Evolutionary conservation across 2,329 filamentous ascomycete species (phyloP).

Genomic region (Gyromitra esculenta): DNA sequence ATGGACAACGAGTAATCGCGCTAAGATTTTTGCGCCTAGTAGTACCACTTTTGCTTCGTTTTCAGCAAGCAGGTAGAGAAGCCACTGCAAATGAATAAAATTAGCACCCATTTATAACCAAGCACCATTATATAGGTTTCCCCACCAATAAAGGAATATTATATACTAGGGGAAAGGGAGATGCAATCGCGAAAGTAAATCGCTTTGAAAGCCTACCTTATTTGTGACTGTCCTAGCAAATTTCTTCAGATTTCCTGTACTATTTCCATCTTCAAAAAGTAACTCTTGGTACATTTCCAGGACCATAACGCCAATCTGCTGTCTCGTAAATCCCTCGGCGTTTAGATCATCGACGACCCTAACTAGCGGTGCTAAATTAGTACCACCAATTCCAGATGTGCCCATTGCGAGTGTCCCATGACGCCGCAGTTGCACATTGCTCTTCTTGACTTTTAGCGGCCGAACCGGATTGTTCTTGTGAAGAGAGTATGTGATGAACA

Average conservation of each 20-base stretch:
- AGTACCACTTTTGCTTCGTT: constrained; percentile 84
- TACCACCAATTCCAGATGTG: constrained; percentile 52
- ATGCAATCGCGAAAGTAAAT: not conserved
- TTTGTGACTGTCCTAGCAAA: constrained; percentile 96
- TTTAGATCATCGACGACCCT: constrained; percentile 54
- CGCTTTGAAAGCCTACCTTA: constrained; percentile 70
- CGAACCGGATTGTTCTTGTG: constrained; percentile 68
- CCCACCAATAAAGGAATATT: not conserved
- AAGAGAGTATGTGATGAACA: constrained; percentile 93
- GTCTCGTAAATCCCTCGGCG: constrained; percentile 65
- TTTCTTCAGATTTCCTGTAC: constrained; percentile 76
- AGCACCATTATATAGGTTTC: not conserved
- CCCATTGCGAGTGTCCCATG: constrained; percentile 59
- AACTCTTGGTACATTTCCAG: constrained; percentile 80
- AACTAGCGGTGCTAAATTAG: constrained; percentile 27
- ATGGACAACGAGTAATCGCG: constrained; percentile 82
- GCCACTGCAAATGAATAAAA: constrained; percentile 70
- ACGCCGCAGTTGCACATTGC: constrained; percentile 59
- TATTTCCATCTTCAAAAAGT: constrained; percentile 75
- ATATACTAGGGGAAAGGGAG: constrained; percentile 5
- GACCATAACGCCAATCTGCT: constrained; percentile 77
- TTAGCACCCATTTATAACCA: constrained; percentile 18
- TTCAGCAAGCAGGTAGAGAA: constrained; percentile 88
- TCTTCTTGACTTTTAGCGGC: constrained; percentile 64
- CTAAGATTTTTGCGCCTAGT: constrained; percentile 81